Evolutionary conservation across 1,284 basidiomycete species (phyloP).

Genomic region (Baeospora myosura): DNA sequence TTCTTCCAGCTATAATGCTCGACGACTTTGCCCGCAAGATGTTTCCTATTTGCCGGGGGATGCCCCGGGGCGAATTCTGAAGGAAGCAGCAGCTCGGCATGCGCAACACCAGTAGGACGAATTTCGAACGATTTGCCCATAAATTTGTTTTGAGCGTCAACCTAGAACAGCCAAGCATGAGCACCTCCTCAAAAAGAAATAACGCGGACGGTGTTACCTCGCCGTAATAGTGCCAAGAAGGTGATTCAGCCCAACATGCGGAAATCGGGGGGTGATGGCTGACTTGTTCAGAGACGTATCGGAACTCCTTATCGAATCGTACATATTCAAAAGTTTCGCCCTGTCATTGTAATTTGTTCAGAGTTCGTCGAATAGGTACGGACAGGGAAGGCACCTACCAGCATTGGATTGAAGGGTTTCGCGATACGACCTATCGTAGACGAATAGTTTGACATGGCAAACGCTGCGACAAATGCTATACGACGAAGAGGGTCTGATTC

Average conservation of each 20-base stretch:
- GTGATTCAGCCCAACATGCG: constrained; percentile 92
- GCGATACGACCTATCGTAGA: constrained; percentile 92
- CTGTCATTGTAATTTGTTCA: constrained; percentile 21
- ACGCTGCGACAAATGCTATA: constrained; percentile 91
- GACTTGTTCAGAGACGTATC: constrained; percentile 93
- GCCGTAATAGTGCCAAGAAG: constrained; percentile 88
- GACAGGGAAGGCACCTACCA: constrained; percentile 42
- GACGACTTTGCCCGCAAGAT: constrained; percentile 46
- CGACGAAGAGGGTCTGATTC: constrained; percentile 77
- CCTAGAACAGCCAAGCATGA: constrained; percentile 31
- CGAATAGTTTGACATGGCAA: constrained; percentile 97
- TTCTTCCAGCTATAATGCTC: constrained; percentile 95
- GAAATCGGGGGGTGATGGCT: constrained; percentile 96
- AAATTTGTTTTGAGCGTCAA: constrained; percentile 91
- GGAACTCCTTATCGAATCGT: constrained; percentile 79
- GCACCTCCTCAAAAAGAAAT: constrained; percentile 1
- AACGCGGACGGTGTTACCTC: constrained; percentile 43
- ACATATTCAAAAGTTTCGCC: constrained; percentile 95
- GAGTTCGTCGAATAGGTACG: neutral
- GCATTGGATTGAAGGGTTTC: constrained; percentile 93
- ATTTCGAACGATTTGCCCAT: constrained; percentile 97
- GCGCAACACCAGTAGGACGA: constrained; percentile 88
- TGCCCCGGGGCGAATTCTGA: constrained; percentile 54
- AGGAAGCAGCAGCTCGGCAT: constrained; percentile 79
- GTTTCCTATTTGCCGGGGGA: constrained; percentile 40